phyloP scores from a whole-genome alignment of 164 flowering plant species.

The Vitis riparia region DNA sequence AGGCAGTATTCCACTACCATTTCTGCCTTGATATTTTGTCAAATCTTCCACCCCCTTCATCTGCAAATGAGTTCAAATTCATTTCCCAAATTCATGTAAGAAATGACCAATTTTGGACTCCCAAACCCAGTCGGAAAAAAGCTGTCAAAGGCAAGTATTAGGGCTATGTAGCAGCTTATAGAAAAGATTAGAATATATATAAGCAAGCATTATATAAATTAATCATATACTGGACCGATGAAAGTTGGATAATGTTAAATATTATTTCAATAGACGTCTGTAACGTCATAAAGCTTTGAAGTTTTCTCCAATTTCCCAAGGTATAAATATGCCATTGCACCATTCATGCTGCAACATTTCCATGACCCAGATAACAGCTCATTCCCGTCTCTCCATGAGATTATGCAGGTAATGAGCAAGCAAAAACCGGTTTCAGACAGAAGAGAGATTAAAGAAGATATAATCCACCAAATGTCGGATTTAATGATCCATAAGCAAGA shows the following conservation, averaged over 20 bases:
- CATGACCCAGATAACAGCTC: background rate
- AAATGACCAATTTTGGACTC: too few species aligned
- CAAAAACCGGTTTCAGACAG: constrained; percentile 1
- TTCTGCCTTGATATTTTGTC: too few species aligned
- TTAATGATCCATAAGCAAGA: constrained; percentile 12
- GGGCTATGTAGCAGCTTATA: background rate
- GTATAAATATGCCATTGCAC: background rate
- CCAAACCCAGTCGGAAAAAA: too few species aligned
- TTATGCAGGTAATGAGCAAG: constrained; percentile 4
- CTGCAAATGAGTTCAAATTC: too few species aligned
- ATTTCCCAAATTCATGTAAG: too few species aligned
- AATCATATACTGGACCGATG: background rate
- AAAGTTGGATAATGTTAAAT: background rate
- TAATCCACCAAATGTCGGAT: constrained; percentile 12
- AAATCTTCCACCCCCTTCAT: too few species aligned
- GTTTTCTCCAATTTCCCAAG: background rate
- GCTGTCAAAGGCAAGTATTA: too few species aligned
- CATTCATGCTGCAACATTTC: constrained; percentile 8
- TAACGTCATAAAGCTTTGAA: background rate
- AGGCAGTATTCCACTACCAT: too few species aligned
- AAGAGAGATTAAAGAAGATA: background rate
- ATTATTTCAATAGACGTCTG: constrained; percentile 11
- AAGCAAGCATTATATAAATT: background rate
- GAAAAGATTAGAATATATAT: background rate
- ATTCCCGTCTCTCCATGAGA: background rate